Evolutionary conservation across 352 stramenopile genomes (phyloP).

Genomic region (Peronospora belbahrii): DNA sequence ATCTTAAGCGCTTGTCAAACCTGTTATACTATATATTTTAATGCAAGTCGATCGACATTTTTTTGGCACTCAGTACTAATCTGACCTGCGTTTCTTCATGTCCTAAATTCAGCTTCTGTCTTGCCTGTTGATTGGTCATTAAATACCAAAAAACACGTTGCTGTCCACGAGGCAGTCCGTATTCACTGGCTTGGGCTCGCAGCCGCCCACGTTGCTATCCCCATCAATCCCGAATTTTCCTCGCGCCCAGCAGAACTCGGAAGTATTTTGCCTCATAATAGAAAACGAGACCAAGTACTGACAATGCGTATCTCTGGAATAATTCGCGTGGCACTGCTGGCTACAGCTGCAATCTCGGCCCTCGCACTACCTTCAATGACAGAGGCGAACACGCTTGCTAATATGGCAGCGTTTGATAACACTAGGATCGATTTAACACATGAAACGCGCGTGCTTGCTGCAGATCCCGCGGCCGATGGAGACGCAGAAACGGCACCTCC

Average conservation of each 20-base stretch:
- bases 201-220: conserved; percentile 21
- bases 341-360: conserved; percentile 37
- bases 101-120: conserved; percentile 15
- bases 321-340: conserved; percentile 44
- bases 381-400: conserved; percentile 13
- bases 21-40: not conserved
- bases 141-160: conserved; percentile 4
- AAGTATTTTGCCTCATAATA: no score
- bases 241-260: conserved; percentile 28
- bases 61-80: not conserved
- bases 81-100: conserved; percentile 11
- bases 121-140: conserved; percentile 26
- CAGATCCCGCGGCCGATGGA: conserved; percentile 9
- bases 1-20: conserved; percentile 5
- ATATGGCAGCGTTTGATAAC: conserved; percentile 21
- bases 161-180: conserved; percentile 9
- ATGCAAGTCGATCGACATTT: conserved; percentile 1
- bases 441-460: conserved; percentile 27
- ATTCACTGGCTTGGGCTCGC: conserved; percentile 18
- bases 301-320: conserved; percentile 55
- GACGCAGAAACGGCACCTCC: conserved; percentile 9
- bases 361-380: conserved; percentile 22
- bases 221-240: conserved; percentile 57
- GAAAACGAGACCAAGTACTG: conserved; percentile 2
- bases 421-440: conserved; percentile 21